Base-by-base conservation (phyloP, 2,329 filamentous ascomycete species). In the Fusarium graminum region DNA sequence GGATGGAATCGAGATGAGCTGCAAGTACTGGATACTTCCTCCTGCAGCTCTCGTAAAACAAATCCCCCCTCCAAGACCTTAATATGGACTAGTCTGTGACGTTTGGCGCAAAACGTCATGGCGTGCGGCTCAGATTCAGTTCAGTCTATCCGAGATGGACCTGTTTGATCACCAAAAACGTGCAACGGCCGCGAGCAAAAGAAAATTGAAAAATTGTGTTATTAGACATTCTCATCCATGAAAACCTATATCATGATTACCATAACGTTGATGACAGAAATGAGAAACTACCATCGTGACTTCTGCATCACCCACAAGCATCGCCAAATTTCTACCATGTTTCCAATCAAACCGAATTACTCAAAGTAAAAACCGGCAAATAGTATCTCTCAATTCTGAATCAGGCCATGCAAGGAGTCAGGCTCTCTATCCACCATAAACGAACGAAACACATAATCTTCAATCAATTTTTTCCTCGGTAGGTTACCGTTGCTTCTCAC, bases 41-140 rank as follows among this genome's bases (percentile, higher is more conserved):
- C 51, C 60, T 68, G 65, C 65, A 68, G 32, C 58, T 62, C 53
- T 68, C 65, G 65, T 68, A 68, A 68, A 68, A 65, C 65, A 60
- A 51, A 34, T 29, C 28, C n/a, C 39, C 32, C 40, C 51, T 17
- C 39, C 34, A 36, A 30, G 53, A 53, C 44, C 43, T 38, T 26
- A 62, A 32, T 62, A 4, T 38, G 52, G 55, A 22, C 46, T 68
- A 68, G 56, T 46, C 52, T 49, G 19, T 52, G 49, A 43, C 32
- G 57, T 60, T 52, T 63, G 41, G 59, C 42, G 36, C 44, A 65
- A 59, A 62, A 68, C 65, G 65, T 68, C 65, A 68, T 68, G 60
- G 65, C 41, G 62, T 68, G 65, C 65, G 65, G 65, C 65, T 68
- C 54, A 65, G 60, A 51, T 68, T 57, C 52, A 54, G 28, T 22